Evolutionary conservation across 768 basidiomycete species (phyloP).

Genomic region (Exsudoporus frostii): DNA sequence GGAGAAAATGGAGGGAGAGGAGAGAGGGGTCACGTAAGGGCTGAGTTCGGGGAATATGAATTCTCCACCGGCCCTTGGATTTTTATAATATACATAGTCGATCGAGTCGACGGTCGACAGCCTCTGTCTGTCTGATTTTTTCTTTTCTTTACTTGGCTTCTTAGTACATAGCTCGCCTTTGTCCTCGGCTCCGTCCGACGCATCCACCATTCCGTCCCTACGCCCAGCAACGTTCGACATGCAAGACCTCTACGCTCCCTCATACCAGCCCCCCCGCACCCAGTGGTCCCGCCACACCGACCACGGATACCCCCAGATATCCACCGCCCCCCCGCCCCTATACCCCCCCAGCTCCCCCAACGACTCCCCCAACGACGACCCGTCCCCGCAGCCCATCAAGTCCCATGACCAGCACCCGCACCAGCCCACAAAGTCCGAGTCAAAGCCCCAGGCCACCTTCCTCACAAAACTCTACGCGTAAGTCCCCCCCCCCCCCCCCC

Average conservation of each 20-base stretch:
- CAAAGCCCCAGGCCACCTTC: constrained; percentile 91
- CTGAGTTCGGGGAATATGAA: constrained; percentile 36
- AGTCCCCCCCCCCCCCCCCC: constrained; percentile 33
- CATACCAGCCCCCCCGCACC: constrained; percentile 33
- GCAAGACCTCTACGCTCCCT: constrained; percentile 47
- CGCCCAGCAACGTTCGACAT: constrained; percentile 41
- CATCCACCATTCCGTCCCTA: constrained; percentile 38
- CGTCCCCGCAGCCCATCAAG: constrained; percentile 37
- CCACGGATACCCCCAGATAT: constrained; percentile 35
- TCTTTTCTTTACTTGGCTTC: constrained; percentile 31
- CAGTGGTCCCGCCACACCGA: constrained; percentile 33
- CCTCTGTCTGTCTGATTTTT: constrained; percentile 29
- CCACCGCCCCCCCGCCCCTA: constrained; percentile 31
- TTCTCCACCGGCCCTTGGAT: constrained; percentile 38
- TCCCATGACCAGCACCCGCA: constrained; percentile 46
- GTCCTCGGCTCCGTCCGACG: constrained; percentile 24
- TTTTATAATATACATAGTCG: constrained; percentile 39
- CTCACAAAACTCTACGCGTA: constrained; percentile 95
- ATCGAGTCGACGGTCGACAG: constrained; percentile 30
- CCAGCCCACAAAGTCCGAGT: constrained; percentile 61
- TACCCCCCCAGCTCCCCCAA: constrained; percentile 36
- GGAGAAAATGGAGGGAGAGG: constrained; percentile 30
- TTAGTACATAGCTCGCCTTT: constrained; percentile 29
- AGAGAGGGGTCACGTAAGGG: constrained; percentile 32
- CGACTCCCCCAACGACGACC: constrained; percentile 46